phyloP scores from a whole-genome alignment of 2,329 filamentous ascomycete species.

The Diaporthe eres region DNA sequence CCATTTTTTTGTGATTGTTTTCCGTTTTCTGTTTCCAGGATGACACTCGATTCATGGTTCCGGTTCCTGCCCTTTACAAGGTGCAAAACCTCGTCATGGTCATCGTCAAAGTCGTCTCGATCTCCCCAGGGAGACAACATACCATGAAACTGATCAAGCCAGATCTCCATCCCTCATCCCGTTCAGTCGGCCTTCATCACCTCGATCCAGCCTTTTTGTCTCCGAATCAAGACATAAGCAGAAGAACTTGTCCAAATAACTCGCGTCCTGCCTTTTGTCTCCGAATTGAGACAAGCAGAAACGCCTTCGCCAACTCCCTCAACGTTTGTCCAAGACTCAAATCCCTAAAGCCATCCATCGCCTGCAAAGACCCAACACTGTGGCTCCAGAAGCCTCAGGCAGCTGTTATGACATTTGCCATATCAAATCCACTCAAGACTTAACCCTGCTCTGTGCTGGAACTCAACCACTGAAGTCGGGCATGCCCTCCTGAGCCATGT shows the following conservation, averaged over 20 bases:
- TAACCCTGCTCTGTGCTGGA: background rate
- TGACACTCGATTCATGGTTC: background rate
- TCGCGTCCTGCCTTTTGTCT: background rate
- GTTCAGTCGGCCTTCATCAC: background rate
- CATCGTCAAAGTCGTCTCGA: conserved; percentile 1
- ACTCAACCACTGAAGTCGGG: background rate
- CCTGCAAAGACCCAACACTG: background rate
- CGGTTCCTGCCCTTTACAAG: conserved; percentile 24
- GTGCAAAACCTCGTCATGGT: background rate
- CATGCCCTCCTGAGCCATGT: background rate
- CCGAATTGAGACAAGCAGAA: background rate
- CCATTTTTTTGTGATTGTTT: background rate
- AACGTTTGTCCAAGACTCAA: background rate
- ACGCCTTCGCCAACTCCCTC: background rate
- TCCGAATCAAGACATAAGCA: background rate
- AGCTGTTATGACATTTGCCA: background rate
- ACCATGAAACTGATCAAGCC: conserved; percentile 3
- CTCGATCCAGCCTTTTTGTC: background rate
- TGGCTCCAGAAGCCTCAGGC: background rate
- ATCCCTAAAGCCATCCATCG: background rate
- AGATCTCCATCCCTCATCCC: background rate
- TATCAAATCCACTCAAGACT: background rate
- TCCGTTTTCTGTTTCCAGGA: background rate
- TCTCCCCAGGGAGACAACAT: background rate
- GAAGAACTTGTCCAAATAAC: background rate